These are phyloP conservation scores for Epichloe glyceriae DNA, from an alignment of 2,329 filamentous ascomycete genomes.

Conservation along the genomic window DNA sequence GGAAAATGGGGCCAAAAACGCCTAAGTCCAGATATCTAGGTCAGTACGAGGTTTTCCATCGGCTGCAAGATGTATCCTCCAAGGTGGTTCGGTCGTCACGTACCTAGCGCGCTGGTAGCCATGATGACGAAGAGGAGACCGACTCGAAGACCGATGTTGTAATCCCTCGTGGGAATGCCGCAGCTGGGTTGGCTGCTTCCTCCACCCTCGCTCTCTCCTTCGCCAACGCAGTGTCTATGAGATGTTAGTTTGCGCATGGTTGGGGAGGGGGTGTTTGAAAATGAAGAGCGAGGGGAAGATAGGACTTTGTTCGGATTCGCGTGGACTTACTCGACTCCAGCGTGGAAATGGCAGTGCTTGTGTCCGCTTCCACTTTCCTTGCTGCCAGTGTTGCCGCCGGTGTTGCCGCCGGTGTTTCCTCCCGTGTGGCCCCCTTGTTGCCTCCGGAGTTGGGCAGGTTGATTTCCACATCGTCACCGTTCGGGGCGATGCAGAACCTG, in stretches of 20 bases:
- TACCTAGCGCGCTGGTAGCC: conserved; percentile 51
- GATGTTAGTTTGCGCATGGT: conserved; percentile 2
- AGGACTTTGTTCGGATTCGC: neutral
- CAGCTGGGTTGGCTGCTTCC: conserved; percentile 24
- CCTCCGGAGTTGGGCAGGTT: conserved; percentile 18
- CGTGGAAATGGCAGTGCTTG: conserved; percentile 48
- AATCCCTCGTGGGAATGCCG: conserved; percentile 35
- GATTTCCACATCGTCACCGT: conserved; percentile 49
- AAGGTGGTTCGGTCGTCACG: conserved; percentile 1
- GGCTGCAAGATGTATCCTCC: neutral
- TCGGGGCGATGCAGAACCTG: conserved; percentile 49
- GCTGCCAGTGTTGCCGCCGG: neutral
- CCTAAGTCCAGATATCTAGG: conserved; percentile 15
- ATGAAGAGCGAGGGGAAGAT: neutral
- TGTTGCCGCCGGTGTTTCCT: conserved; percentile 3
- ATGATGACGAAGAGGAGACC: conserved; percentile 63
- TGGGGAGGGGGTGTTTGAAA: neutral
- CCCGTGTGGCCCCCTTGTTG: conserved; percentile 8
- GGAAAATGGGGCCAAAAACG: conserved; percentile 54
- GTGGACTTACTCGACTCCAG: conserved; percentile 53
- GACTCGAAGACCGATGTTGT: conserved; percentile 55
- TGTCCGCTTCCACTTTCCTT: conserved; percentile 5
- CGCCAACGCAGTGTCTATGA: conserved; percentile 42
- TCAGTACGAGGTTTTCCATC: no score
- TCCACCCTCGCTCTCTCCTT: conserved; percentile 25